These are phyloP conservation scores for Aspergillus bridgeri DNA, from an alignment of 495 filamentous ascomycete genomes.

Conservation along the genomic window DNA sequence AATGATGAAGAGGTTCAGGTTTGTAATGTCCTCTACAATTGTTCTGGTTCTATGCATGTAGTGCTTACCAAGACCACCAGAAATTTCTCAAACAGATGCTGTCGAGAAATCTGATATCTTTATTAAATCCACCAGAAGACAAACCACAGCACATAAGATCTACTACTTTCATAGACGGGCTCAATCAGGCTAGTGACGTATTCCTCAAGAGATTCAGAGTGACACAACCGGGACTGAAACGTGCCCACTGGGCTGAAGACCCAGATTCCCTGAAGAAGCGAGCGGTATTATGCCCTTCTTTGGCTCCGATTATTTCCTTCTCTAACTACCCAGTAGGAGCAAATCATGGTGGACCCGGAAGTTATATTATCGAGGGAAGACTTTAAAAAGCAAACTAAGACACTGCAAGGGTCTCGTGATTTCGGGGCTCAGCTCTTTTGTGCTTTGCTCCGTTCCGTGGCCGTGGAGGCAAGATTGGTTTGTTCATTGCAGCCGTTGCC, in stretches of 20 bases:
- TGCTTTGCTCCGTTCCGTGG: constrained; percentile 71
- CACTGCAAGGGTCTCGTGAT: constrained; percentile 75
- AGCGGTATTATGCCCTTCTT: constrained; percentile 27
- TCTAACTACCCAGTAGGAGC: constrained; percentile 23
- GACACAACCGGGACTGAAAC: constrained; percentile 65
- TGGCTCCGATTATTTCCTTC: background rate
- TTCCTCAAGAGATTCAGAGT: constrained; percentile 66
- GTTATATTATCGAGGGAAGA: constrained; percentile 57
- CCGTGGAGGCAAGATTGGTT: constrained; percentile 80
- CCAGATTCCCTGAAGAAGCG: constrained; percentile 56
- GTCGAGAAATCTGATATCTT: constrained; percentile 53
- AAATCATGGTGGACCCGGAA: constrained; percentile 39
- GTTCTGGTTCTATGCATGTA: background rate
- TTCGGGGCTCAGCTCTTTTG: constrained; percentile 89
- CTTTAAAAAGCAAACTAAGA: constrained; percentile 64
- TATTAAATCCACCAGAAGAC: constrained; percentile 60
- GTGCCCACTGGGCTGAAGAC: constrained; percentile 69
- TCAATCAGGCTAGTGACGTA: constrained; percentile 62
- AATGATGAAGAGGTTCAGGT: constrained; percentile 69
- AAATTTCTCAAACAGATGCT: constrained; percentile 57
- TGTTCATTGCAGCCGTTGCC: constrained; percentile 87
- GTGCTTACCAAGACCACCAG: constrained; percentile 21
- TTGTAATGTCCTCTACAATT: constrained; percentile 10
- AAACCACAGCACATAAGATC: constrained; percentile 68
- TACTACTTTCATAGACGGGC: constrained; percentile 71